Evolutionary conservation across 192 early-diverging fungal genomes (phyloP).

Genomic region (Cetraspora pellucida): DNA sequence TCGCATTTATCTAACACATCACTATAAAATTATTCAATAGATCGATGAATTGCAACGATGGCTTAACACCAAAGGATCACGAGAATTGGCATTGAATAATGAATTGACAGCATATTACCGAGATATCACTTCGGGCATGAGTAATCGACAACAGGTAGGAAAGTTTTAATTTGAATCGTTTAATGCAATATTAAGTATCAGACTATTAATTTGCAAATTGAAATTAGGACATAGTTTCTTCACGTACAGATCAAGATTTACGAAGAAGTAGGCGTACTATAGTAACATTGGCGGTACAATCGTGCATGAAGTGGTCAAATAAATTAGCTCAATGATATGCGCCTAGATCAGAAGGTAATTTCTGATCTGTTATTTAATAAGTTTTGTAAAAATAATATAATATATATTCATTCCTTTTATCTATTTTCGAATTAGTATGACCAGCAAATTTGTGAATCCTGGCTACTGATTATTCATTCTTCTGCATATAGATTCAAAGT

Average conservation of each 20-base stretch:
- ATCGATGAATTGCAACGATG: conserved; percentile 70
- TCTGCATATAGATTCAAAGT: no score
- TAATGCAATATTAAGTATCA: neutral
- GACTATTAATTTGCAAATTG: neutral
- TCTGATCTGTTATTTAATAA: no score
- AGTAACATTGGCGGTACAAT: conserved; percentile 15
- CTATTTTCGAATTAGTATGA: no score
- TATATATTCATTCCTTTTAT: no score
- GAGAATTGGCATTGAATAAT: conserved; percentile 66
- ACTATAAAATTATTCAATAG: conserved; percentile 34
- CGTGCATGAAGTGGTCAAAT: conserved; percentile 31
- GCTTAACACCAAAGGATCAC: conserved; percentile 77
- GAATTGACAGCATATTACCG: conserved; percentile 59
- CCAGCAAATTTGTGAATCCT: no score
- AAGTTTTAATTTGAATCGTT: neutral
- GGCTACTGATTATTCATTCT: no score
- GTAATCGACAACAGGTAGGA: conserved; percentile 50
- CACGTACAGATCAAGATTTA: neutral
- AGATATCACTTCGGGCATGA: conserved; percentile 55
- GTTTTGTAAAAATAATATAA: no score
- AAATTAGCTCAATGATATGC: conserved; percentile 23
- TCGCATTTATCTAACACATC: no score
- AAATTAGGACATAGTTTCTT: conserved; percentile 11
- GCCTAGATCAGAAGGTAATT: no score
- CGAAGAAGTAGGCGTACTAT: conserved; percentile 18